phyloP scores from a whole-genome alignment of 2,329 filamentous ascomycete species.

The Cercospora sojina region DNA sequence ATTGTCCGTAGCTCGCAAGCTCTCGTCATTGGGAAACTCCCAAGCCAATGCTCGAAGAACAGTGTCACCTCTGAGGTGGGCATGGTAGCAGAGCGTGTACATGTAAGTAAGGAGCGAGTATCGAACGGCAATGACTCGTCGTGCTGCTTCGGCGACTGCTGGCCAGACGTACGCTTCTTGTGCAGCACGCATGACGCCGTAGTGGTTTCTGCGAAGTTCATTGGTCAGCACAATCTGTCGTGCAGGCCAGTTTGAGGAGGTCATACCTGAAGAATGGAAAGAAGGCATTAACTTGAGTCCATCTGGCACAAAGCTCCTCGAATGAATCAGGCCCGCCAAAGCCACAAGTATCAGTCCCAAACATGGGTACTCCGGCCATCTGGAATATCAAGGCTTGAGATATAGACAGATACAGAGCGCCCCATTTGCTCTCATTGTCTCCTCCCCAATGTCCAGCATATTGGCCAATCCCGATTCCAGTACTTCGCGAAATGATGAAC shows the following conservation, averaged over 20 bases:
- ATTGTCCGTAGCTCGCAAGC: slow-evolving; percentile 60
- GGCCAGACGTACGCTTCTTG: slow-evolving; percentile 70
- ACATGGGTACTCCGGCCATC: slow-evolving; percentile 34
- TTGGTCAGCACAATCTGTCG: slow-evolving; percentile 39
- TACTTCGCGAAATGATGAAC: slow-evolving; percentile 31
- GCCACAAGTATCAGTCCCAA: slow-evolving; percentile 34
- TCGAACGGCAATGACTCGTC: slow-evolving; percentile 64
- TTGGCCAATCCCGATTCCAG: slow-evolving; percentile 29
- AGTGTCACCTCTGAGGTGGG: slow-evolving; percentile 62
- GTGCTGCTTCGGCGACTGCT: slow-evolving; percentile 60
- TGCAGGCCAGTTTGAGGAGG: slow-evolving; percentile 58
- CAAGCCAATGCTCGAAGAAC: slow-evolving; percentile 70
- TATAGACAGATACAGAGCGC: slow-evolving; percentile 33
- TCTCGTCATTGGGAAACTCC: slow-evolving; percentile 69
- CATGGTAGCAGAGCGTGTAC: slow-evolving; percentile 69
- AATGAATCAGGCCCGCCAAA: slow-evolving; percentile 28
- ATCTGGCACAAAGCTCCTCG: slow-evolving; percentile 31
- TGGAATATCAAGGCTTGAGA: slow-evolving; percentile 30
- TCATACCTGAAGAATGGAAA: slow-evolving; percentile 67
- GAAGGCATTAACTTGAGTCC: slow-evolving; percentile 56
- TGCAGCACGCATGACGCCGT: slow-evolving; percentile 3
- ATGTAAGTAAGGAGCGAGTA: slow-evolving; percentile 71
- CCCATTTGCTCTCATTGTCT: slow-evolving; percentile 32
- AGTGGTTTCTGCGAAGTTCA: slow-evolving; percentile 7
- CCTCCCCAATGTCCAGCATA: slow-evolving; percentile 33